phyloP scores from a whole-genome alignment of 257 asterid genomes.

The Anisodus tanguticus region DNA sequence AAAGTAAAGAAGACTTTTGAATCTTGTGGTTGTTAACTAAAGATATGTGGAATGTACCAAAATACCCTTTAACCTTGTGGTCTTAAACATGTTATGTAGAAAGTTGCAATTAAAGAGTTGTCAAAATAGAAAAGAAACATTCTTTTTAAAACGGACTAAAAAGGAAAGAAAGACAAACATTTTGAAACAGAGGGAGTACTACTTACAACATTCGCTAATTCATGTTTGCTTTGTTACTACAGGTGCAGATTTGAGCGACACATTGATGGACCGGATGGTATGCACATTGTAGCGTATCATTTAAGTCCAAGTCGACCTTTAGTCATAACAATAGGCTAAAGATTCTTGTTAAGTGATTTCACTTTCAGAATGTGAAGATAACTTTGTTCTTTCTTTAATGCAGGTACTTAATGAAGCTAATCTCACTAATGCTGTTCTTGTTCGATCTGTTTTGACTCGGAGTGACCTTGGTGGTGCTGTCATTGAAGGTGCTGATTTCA shows the following conservation, averaged over 20 bases:
- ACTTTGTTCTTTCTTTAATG: conserved; percentile 6
- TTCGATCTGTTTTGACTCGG: conserved; percentile 84
- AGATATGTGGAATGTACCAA: too few relatives aligned
- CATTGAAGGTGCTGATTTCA: conserved; percentile 89
- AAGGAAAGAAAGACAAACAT: too few relatives aligned
- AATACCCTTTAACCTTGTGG: too few relatives aligned
- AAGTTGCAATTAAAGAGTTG: too few relatives aligned
- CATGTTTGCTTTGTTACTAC: conserved; percentile 24
- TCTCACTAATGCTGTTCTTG: conserved; percentile 90
- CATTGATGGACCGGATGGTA: conserved; percentile 98
- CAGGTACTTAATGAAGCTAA: conserved; percentile 93
- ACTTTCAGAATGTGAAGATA: not conserved
- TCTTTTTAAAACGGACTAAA: too few relatives aligned
- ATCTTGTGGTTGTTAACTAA: too few relatives aligned
- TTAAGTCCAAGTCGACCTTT: not conserved
- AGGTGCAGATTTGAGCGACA: conserved; percentile 98
- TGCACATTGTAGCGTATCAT: conserved; percentile 31
- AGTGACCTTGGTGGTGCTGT: conserved; percentile 94
- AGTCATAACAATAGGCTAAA: not conserved
- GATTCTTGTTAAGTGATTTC: not conserved
- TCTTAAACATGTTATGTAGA: too few relatives aligned
- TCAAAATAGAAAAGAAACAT: too few relatives aligned
- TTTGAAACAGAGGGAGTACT: too few relatives aligned
- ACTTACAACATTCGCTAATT: not conserved
- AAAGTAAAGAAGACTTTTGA: too few relatives aligned